Conservation (phyloP, 352 stramenopile species). For the Globisporangium canariense region DNA sequence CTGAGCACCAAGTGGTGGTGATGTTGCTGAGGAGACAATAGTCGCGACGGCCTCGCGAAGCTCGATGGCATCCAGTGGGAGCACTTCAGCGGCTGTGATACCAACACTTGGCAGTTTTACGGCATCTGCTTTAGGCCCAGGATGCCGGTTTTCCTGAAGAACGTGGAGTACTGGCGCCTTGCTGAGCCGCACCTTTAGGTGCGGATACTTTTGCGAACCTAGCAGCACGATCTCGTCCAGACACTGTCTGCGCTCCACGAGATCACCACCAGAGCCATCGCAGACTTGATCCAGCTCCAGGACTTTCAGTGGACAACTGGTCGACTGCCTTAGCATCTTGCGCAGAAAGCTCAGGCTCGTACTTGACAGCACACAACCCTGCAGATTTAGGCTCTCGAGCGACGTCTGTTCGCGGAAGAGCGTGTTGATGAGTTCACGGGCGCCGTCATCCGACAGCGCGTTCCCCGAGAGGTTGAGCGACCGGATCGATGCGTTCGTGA, state of each 20-base stretch:
- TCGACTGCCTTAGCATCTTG: not conserved
- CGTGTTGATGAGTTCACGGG: constrained; percentile 31
- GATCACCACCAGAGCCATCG: not conserved
- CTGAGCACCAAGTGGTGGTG: not conserved
- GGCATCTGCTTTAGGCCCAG: not conserved
- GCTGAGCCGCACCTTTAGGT: not conserved
- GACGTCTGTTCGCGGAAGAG: constrained; percentile 26
- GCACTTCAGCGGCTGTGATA: not conserved
- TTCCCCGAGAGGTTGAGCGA: constrained; percentile 34
- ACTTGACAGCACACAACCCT: constrained; percentile 27
- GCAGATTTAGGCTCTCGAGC: constrained; percentile 31
- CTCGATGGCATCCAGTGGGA: not conserved
- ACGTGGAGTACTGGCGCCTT: not conserved
- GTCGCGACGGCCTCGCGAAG: not conserved
- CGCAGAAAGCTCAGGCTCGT: constrained; percentile 12
- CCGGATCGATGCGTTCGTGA: constrained; percentile 25
- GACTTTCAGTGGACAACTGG: constrained; percentile 15
- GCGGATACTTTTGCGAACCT: constrained; percentile 10
- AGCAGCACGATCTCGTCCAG: not conserved
- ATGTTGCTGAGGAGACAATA: not conserved
- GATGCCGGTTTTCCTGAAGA: not conserved
- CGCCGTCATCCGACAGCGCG: constrained; percentile 28
- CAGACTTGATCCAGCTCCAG: constrained; percentile 10
- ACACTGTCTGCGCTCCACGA: not conserved
- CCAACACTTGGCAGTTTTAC: not conserved